Percentiles rank a stretch among this genome's conserved stretches.
phyloP scores from a whole-genome alignment of 768 basidiomycete species.

The Kwoniella europaea region DNA sequence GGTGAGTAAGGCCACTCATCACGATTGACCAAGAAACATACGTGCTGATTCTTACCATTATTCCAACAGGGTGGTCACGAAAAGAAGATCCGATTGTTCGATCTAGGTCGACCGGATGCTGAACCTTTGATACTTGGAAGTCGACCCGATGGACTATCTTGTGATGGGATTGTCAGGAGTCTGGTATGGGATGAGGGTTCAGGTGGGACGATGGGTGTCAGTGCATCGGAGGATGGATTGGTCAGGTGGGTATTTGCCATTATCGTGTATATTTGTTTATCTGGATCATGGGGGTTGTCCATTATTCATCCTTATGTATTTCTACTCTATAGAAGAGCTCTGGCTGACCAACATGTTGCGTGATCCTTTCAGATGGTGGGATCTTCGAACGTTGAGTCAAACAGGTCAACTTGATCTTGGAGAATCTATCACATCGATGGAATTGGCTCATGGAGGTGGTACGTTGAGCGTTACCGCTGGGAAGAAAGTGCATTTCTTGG shows the following conservation, averaged over 20 bases:
- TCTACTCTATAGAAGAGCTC: too few relatives aligned
- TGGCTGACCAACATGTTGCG: background rate
- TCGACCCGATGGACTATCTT: constrained; percentile 66
- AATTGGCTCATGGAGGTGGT: constrained; percentile 76
- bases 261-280: background rate
- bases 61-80: constrained; percentile 80
- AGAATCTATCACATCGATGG: constrained; percentile 89
- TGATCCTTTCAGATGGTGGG: constrained; percentile 80
- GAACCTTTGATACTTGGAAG: constrained; percentile 78
- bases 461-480: constrained; percentile 89
- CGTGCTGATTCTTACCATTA: too few relatives aligned
- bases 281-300: too few relatives aligned
- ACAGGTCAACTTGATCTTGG: constrained; percentile 74
- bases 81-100: constrained; percentile 95
- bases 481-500: constrained; percentile 89
- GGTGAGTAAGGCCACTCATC: constrained; percentile 53
- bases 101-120: constrained; percentile 81
- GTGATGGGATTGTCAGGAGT: constrained; percentile 88
- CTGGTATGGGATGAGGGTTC: constrained; percentile 87
- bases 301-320: background rate
- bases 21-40: too few relatives aligned
- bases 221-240: constrained; percentile 87
- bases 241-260: constrained; percentile 70
- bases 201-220: constrained; percentile 72
- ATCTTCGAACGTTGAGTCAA: constrained; percentile 76